phyloP scores from a whole-genome alignment of 129 eudicot species.

The Lonicera japonica region DNA sequence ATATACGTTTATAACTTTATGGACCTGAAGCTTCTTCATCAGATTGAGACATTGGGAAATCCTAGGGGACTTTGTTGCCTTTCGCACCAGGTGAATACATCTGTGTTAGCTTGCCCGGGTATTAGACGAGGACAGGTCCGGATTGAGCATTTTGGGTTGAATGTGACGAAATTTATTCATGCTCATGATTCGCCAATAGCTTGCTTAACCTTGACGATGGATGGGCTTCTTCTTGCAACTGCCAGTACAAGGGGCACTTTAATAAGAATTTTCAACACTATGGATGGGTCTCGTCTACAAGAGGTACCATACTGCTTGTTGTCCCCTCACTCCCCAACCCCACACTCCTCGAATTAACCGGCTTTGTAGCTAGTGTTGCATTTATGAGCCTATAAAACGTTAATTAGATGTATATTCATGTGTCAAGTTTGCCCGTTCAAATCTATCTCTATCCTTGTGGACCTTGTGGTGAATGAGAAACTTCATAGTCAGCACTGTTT shows the following conservation, averaged over 20 bases:
- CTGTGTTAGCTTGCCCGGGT: constrained; percentile 85
- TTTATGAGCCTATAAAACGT: too few species aligned
- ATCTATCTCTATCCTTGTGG: too few species aligned
- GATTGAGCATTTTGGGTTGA: constrained; percentile 88
- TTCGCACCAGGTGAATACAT: constrained; percentile 69
- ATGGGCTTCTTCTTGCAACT: constrained; percentile 91
- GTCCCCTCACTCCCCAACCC: too few species aligned
- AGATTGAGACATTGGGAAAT: constrained; percentile 72
- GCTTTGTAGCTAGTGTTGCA: too few species aligned
- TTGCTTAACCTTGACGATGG: constrained; percentile 72
- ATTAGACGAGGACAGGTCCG: constrained; percentile 68
- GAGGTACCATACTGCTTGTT: constrained; percentile 64
- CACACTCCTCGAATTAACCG: too few species aligned
- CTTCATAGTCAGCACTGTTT: too few species aligned
- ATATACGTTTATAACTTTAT: constrained; percentile 72
- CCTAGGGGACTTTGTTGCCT: constrained; percentile 89
- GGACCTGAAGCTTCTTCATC: constrained; percentile 79
- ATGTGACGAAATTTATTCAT: constrained; percentile 59
- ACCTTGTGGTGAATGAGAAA: too few species aligned
- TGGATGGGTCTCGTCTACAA: constrained; percentile 85
- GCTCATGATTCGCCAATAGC: constrained; percentile 84
- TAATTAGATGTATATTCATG: too few species aligned
- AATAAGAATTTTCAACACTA: constrained; percentile 73
- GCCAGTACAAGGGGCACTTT: constrained; percentile 88
- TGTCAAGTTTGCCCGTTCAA: too few species aligned